Conservation (phyloP, 2,329 filamentous ascomycete species). For the Neopestalotiopsis sp. region DNA sequence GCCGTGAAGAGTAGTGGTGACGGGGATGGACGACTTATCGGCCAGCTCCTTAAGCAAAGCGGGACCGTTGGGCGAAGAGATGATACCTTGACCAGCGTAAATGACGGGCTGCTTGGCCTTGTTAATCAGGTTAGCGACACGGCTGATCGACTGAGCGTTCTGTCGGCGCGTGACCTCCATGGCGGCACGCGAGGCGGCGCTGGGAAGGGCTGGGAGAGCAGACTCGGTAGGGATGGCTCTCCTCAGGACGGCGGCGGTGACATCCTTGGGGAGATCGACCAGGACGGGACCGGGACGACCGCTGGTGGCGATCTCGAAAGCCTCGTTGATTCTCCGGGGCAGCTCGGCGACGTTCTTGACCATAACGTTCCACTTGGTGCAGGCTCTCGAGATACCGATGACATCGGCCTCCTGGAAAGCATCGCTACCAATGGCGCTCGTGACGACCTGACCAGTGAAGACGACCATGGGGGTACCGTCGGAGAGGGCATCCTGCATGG, state of each 20-base stretch:
- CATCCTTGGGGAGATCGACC: slow-evolving; percentile 95
- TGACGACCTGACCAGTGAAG: slow-evolving; percentile 92
- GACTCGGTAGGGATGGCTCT: slow-evolving; percentile 81
- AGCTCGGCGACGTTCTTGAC: slow-evolving; percentile 94
- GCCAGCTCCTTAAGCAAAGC: slow-evolving; percentile 82
- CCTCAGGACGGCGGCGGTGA: slow-evolving; percentile 83
- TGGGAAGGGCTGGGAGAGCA: slow-evolving; percentile 79
- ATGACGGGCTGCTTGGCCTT: slow-evolving; percentile 92
- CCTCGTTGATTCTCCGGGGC: slow-evolving; percentile 93
- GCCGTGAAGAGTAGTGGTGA: slow-evolving; percentile 94
- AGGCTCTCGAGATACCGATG: slow-evolving; percentile 89
- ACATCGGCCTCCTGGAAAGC: slow-evolving; percentile 98
- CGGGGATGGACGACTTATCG: slow-evolving; percentile 89
- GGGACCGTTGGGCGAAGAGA: slow-evolving; percentile 79
- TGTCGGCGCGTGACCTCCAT: slow-evolving; percentile 75
- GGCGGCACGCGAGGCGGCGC: slow-evolving; percentile 82
- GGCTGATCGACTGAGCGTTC: slow-evolving; percentile 73
- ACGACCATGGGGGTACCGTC: slow-evolving; percentile 97
- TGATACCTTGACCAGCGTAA: slow-evolving; percentile 90
- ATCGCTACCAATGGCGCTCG: slow-evolving; percentile 88
- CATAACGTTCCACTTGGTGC: slow-evolving; percentile 99
- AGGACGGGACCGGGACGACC: slow-evolving; percentile 93
- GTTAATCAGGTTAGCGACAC: slow-evolving; percentile 84
- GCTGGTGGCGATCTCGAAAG: slow-evolving; percentile 95
- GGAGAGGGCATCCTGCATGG: slow-evolving; percentile 93